Percentiles rank a stretch among this genome's conserved stretches.
These are phyloP conservation scores for Heimioporus sp. DNA, from an alignment of 768 basidiomycete genomes.

Conservation along the genomic window DNA sequence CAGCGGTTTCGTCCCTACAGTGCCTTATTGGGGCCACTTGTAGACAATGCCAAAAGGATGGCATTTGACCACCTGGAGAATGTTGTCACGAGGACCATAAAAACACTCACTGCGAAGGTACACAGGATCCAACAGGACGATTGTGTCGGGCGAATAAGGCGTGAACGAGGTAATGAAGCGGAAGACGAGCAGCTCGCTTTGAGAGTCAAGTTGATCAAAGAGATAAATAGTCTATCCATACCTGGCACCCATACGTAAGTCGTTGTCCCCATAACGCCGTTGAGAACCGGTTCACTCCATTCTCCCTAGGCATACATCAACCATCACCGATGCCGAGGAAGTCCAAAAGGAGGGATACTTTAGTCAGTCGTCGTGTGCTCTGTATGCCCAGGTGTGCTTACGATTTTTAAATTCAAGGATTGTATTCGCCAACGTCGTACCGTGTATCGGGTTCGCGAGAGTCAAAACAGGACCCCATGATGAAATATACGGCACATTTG, in stretches of 20 bases:
- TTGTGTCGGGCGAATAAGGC: neutral
- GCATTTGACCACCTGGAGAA: neutral
- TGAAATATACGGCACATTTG: conserved; percentile 19
- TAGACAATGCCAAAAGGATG: neutral
- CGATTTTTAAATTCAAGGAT: neutral
- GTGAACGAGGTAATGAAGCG: neutral
- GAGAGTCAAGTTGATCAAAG: conserved; percentile 17
- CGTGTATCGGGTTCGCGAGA: conserved; percentile 2
- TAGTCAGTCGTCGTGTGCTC: neutral
- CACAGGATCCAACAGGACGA: conserved; percentile 9
- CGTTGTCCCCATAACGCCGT: neutral
- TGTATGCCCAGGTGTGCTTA: too few relatives aligned
- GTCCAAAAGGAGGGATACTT: neutral
- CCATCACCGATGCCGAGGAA: conserved; percentile 1
- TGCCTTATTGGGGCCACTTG: neutral
- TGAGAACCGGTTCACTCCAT: neutral
- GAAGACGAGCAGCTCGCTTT: conserved; percentile 7
- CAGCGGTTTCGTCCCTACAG: neutral
- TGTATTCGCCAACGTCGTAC: neutral
- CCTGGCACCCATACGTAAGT: conserved; percentile 6
- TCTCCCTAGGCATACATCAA: conserved; percentile 11
- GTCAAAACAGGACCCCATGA: conserved; percentile 15
- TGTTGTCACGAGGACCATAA: neutral
- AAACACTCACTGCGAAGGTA: conserved; percentile 7
- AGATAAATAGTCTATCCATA: conserved; percentile 16